Evolutionary conservation across 2,329 filamentous ascomycete genomes (phyloP).

Genomic region (Dothideomycetidae sp.): DNA sequence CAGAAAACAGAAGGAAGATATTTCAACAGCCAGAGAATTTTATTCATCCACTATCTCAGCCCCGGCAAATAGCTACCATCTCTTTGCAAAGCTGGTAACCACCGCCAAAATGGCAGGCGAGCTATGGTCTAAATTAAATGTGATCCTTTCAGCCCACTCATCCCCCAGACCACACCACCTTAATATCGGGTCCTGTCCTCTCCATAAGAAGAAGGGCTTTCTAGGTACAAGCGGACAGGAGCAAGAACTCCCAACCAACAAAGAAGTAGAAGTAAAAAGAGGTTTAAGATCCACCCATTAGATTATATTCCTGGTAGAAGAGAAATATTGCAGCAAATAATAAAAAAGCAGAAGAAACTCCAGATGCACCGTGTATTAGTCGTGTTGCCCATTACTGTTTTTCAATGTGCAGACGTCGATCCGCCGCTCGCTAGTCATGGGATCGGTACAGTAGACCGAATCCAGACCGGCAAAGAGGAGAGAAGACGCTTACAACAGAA

Average conservation of each 20-base stretch:
- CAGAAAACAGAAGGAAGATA: not conserved
- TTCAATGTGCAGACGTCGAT: not conserved
- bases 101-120: not conserved
- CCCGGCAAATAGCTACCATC: too few species aligned
- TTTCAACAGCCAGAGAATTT: not conserved
- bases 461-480: not conserved
- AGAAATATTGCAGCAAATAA: not conserved
- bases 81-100: too few species aligned
- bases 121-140: not conserved
- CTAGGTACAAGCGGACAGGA: not conserved
- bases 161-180: not conserved
- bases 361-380: not conserved
- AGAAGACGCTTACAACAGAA: constrained; percentile 12
- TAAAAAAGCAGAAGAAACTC: not conserved
- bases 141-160: not conserved
- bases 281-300: not conserved
- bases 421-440: too few species aligned
- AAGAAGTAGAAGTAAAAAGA: not conserved
- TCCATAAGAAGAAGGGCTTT: too few species aligned
- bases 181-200: too few species aligned
- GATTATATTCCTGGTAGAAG: not conserved
- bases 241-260: not conserved
- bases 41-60: not conserved
- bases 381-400: not conserved
- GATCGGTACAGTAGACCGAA: not conserved